phyloP scores from a whole-genome alignment of 1,284 basidiomycete genomes.

The Chalciporus sp. region DNA sequence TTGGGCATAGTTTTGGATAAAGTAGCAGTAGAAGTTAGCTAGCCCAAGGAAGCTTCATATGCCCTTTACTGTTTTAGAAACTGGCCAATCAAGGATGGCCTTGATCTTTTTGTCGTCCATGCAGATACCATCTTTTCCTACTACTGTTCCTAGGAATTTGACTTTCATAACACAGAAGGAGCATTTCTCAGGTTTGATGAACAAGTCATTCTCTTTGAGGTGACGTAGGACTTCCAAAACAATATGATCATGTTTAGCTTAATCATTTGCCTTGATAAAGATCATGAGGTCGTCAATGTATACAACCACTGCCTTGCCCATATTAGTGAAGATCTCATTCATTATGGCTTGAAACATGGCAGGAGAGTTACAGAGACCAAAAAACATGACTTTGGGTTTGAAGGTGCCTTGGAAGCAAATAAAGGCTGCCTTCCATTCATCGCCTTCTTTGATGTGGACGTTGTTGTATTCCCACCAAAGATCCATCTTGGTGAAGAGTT shows the following conservation, averaged over 20 bases:
- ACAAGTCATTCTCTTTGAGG: slow-evolving; percentile 27
- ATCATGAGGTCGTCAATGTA: slow-evolving; percentile 5
- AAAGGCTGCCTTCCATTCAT: background rate
- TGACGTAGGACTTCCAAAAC: slow-evolving; percentile 2
- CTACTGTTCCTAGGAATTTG: slow-evolving; percentile 44
- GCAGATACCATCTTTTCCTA: slow-evolving; percentile 27
- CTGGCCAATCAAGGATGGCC: slow-evolving; percentile 40
- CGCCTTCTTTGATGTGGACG: background rate
- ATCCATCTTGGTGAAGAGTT: too few species aligned
- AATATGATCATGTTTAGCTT: slow-evolving; percentile 14
- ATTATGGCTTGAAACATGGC: background rate
- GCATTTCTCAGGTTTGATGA: slow-evolving; percentile 43
- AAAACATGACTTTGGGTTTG: slow-evolving; percentile 39
- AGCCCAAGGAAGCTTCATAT: slow-evolving; percentile 39
- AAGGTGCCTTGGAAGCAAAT: slow-evolving; percentile 22
- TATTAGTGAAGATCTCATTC: too few species aligned
- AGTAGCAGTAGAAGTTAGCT: slow-evolving; percentile 45
- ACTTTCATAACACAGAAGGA: slow-evolving; percentile 32
- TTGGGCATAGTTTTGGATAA: slow-evolving; percentile 41
- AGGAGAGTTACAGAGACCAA: too few species aligned
- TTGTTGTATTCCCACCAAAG: background rate
- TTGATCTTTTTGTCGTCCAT: slow-evolving; percentile 44
- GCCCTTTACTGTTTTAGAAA: slow-evolving; percentile 32
- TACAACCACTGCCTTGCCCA: too few species aligned
- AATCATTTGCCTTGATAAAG: background rate